Evolutionary conservation across 495 filamentous ascomycete species (phyloP).

Genomic region (Trichoderma reesei): DNA sequence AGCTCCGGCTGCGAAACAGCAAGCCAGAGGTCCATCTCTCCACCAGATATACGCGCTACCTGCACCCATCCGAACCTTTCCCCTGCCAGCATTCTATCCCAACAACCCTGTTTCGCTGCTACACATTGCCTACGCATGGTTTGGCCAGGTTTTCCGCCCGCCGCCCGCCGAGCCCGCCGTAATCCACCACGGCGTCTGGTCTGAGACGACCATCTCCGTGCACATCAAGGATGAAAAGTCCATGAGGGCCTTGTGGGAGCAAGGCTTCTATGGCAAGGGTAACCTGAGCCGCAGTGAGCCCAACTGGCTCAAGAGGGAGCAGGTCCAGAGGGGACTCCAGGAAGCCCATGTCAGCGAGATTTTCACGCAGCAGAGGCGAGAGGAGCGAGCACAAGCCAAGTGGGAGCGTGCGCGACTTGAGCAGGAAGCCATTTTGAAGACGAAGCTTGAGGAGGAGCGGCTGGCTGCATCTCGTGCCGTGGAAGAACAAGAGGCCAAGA

Average conservation of each 20-base stretch:
- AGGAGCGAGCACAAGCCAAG: conserved; percentile 76
- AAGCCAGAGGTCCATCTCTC: conserved; percentile 28
- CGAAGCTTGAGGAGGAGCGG: conserved; percentile 51
- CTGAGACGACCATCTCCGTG: conserved; percentile 65
- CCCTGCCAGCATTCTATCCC: conserved; percentile 77
- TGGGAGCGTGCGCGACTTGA: conserved; percentile 81
- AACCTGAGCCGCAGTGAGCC: conserved; percentile 87
- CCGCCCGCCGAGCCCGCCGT: conserved; percentile 54
- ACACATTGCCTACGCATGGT: conserved; percentile 63
- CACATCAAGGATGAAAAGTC: conserved; percentile 70
- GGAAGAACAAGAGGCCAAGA: neutral
- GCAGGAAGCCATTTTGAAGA: conserved; percentile 65
- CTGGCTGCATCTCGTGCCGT: conserved; percentile 12
- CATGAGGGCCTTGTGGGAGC: conserved; percentile 79
- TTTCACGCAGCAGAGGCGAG: conserved; percentile 61
- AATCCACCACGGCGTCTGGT: conserved; percentile 65
- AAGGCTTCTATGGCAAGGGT: conserved; percentile 94
- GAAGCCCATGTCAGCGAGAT: conserved; percentile 56
- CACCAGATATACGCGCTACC: conserved; percentile 70
- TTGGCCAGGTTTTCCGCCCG: conserved; percentile 59
- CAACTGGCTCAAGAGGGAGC: conserved; percentile 79
- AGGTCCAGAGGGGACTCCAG: conserved; percentile 54
- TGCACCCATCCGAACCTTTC: conserved; percentile 67
- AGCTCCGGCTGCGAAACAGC: conserved; percentile 16
- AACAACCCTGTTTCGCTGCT: conserved; percentile 86